These are phyloP conservation scores for Hyaloscypha variabilis DNA, from an alignment of 495 filamentous ascomycete species.

Conservation along the genomic window DNA sequence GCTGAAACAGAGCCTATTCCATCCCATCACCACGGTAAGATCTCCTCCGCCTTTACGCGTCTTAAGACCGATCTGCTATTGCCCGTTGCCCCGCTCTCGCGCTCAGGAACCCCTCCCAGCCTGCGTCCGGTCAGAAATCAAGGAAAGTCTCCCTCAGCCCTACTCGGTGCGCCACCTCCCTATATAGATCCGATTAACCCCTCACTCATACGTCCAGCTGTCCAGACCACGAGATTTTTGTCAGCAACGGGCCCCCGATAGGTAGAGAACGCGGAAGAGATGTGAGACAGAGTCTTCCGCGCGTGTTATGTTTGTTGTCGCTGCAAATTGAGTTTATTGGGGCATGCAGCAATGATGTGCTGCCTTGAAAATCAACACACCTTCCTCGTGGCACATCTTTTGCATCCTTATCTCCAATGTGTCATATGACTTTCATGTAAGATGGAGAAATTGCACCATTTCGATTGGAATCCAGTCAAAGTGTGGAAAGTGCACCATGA, in stretches of 20 bases:
- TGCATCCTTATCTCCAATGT: neutral
- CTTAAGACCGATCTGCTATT: constrained; percentile 1
- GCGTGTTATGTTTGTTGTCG: neutral
- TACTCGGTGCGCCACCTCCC: neutral
- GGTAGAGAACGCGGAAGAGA: neutral
- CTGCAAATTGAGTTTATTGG: no score
- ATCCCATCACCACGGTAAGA: neutral
- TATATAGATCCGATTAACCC: neutral
- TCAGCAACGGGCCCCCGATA: neutral
- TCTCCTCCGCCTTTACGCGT: neutral
- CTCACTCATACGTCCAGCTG: neutral
- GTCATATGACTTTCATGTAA: neutral
- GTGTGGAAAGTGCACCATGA: neutral
- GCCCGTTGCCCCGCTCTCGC: neutral
- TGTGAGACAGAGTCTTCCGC: neutral
- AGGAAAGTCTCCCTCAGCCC: neutral
- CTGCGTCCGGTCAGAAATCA: neutral
- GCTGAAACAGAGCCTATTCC: neutral
- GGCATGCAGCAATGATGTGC: no score
- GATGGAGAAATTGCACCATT: neutral
- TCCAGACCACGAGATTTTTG: constrained; percentile 1
- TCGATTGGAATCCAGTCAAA: neutral
- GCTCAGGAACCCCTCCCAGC: neutral
- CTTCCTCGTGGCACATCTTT: neutral
- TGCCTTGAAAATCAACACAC: neutral